These are phyloP conservation scores for Zymoseptoria tritici DNA, from an alignment of 2,329 filamentous ascomycete species.

Conservation along the genomic window DNA sequence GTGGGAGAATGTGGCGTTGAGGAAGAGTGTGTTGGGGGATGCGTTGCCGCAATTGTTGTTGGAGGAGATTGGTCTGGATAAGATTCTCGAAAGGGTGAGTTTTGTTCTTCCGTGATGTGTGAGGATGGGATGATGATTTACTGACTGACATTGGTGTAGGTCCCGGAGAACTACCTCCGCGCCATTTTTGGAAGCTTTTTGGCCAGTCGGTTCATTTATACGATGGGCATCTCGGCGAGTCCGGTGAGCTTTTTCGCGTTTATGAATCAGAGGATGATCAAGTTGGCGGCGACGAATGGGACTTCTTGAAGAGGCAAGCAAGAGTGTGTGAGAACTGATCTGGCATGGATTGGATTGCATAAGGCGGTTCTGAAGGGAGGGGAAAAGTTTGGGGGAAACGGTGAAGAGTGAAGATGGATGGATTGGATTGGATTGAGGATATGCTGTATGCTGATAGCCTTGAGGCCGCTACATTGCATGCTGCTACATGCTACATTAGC, in stretches of 20 bases:
- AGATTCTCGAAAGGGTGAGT: constrained; percentile 69
- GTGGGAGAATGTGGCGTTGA: constrained; percentile 75
- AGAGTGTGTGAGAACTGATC: too few relatives aligned
- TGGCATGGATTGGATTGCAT: too few relatives aligned
- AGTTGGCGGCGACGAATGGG: constrained; percentile 7
- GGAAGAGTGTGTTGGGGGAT: constrained; percentile 70
- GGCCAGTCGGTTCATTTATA: constrained; percentile 91
- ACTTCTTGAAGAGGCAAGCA: not conserved
- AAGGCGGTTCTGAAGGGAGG: too few relatives aligned
- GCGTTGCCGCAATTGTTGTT: constrained; percentile 78
- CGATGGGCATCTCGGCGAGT: constrained; percentile 84
- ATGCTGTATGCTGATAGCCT: too few relatives aligned
- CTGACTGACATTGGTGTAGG: constrained; percentile 33
- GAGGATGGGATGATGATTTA: too few relatives aligned
- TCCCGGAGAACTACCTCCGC: constrained; percentile 85
- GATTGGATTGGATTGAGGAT: too few relatives aligned
- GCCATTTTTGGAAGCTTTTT: constrained; percentile 95
- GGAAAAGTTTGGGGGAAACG: too few relatives aligned
- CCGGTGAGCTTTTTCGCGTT: constrained; percentile 99
- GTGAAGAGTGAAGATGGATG: too few relatives aligned
- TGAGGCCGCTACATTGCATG: too few relatives aligned
- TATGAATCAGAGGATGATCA: constrained; percentile 44
- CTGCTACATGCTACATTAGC: too few relatives aligned
- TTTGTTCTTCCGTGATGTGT: not conserved
- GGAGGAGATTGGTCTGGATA: constrained; percentile 84